Evolutionary conservation across 192 early-diverging fungal genomes (phyloP).

Genomic region (Entomortierella parvispora): DNA sequence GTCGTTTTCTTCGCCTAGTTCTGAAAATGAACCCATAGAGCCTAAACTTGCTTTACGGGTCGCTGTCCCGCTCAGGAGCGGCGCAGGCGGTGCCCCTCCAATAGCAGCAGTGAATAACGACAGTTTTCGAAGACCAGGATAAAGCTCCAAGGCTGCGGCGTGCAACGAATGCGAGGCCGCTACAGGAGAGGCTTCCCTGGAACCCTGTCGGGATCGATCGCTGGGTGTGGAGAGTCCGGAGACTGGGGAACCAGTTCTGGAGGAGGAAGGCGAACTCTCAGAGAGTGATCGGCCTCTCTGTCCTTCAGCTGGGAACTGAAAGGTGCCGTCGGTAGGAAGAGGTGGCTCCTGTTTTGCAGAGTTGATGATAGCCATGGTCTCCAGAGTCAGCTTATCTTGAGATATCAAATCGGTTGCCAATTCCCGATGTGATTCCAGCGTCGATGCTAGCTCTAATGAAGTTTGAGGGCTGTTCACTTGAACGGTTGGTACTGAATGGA

Average conservation of each 20-base stretch:
- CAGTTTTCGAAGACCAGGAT: conserved; percentile 39
- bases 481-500: too few species aligned
- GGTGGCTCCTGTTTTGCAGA: not conserved
- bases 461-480: not conserved
- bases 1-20: conserved; percentile 1
- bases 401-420: too few species aligned
- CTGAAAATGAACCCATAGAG: not conserved
- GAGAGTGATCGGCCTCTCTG: conserved; percentile 1
- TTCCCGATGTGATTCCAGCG: not conserved
- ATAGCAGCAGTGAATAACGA: conserved; percentile 41
- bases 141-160: conserved; percentile 30
- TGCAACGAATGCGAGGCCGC: conserved; percentile 16
- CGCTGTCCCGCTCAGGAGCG: conserved; percentile 9
- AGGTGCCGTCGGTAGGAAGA: not conserved
- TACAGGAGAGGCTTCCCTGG: conserved; percentile 4
- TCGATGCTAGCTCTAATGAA: not conserved
- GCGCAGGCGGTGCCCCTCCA: conserved; percentile 20
- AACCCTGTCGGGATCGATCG: not conserved
- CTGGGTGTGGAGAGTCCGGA: not conserved
- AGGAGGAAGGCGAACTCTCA: not conserved
- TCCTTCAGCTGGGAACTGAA: conserved; percentile 28
- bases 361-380: too few species aligned
- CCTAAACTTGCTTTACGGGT: conserved; percentile 30
- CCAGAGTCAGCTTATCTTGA: not conserved
- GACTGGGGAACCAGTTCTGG: not conserved